A percentile compares a stretch with the other conserved stretches of the same genome.
These are phyloP conservation scores for Gnaphalium uliginosum DNA, from an alignment of 129 eudicot species.

Conservation along the genomic window DNA sequence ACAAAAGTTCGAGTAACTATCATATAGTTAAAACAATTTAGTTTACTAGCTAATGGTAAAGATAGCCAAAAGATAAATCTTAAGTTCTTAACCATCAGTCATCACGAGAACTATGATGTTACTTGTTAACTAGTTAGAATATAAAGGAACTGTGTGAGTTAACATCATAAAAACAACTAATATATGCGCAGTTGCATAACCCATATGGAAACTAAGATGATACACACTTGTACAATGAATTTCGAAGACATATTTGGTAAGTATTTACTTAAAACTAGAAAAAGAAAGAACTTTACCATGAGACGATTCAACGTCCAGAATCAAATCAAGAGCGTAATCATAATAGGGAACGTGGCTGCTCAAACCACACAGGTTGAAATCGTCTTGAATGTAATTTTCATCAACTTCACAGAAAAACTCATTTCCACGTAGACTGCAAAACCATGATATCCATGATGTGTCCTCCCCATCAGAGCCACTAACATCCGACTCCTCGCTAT, in stretches of 20 bases:
- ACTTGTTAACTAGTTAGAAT: not conserved
- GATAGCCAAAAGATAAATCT: not conserved
- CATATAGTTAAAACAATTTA: not conserved
- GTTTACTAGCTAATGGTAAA: not conserved
- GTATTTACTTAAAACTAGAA: not conserved
- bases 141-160: not conserved
- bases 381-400: conserved; percentile 92
- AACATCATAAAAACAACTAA: conserved; percentile 1
- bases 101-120: not conserved
- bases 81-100: not conserved
- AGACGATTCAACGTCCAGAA: conserved; percentile 86
- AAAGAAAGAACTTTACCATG: conserved; percentile 49
- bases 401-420: conserved; percentile 92
- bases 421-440: conserved; percentile 90
- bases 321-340: conserved; percentile 86
- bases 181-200: not conserved
- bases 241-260: not conserved
- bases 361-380: conserved; percentile 86
- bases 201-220: not conserved
- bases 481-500: conserved; percentile 85
- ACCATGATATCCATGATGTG: conserved; percentile 93
- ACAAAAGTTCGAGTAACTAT: not conserved
- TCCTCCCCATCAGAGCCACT: conserved; percentile 93
- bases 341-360: conserved; percentile 87
- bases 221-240: not conserved